Conservation (phyloP, 2,329 filamentous ascomycete genomes). For the Mycosphaerella sp. region DNA sequence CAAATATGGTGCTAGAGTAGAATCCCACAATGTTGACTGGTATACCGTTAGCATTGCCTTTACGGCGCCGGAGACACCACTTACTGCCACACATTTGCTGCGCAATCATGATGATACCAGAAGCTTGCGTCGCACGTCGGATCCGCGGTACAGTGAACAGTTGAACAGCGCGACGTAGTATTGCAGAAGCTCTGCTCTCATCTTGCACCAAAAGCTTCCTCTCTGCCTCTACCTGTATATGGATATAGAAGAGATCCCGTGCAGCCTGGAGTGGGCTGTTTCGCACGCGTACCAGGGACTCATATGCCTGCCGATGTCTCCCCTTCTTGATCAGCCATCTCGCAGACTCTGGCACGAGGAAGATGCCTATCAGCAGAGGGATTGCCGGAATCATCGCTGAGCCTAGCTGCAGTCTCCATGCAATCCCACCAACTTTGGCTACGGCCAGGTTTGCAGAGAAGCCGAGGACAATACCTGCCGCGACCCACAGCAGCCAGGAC, state of each 20-base stretch:
- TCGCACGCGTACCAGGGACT: conserved; percentile 39
- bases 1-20: conserved; percentile 33
- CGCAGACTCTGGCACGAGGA: conserved; percentile 42
- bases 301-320: conserved; percentile 33
- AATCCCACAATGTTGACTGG: conserved; percentile 27
- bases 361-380: conserved; percentile 46
- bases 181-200: neutral
- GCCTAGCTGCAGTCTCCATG: conserved; percentile 57
- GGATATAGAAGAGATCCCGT: conserved; percentile 29
- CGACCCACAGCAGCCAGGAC: conserved; percentile 36
- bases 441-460: conserved; percentile 51
- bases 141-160: conserved; percentile 26
- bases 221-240: conserved; percentile 24
- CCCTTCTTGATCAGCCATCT: conserved; percentile 27
- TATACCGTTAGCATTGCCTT: conserved; percentile 25
- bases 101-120: conserved; percentile 20
- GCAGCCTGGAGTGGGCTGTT: conserved; percentile 30
- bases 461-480: conserved; percentile 61
- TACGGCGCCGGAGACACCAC: neutral
- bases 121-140: conserved; percentile 22
- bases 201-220: conserved; percentile 18
- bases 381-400: conserved; percentile 62
- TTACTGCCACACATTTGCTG: conserved; percentile 15
- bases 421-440: conserved; percentile 45
- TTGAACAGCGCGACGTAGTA: conserved; percentile 13